Evolutionary conservation across 2,329 filamentous ascomycete species (phyloP), one percentile per base, ranked within the genome.

Genomic region (Colletotrichum sp.): DNA sequence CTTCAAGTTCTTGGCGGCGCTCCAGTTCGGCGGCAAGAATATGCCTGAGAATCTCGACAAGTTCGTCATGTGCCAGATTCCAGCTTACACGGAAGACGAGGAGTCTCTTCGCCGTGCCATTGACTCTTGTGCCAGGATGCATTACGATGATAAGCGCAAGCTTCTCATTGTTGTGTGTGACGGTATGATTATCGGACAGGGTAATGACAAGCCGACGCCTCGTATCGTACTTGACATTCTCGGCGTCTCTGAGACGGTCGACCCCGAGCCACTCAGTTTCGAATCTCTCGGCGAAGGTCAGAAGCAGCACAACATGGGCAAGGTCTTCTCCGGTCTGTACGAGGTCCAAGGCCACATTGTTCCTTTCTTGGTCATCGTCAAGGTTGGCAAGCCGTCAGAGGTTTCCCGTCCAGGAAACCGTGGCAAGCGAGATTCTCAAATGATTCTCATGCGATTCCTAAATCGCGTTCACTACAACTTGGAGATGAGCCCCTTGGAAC

Each of bases 261-360:
- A 99, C 82, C 97, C 98, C 1, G 96, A 99, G 84, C 95, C 97
- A 4, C 90, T 99, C 74, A 98, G 96, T 89, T 99, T 99, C 81
- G 96, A 99, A 84, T 96, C 95, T 82, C 91, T 99, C 44, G 97
- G 97, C 75, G 96, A 99, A 86, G 97, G 97, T 83, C 92, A 94
- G 87, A 98, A 98, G 87, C 97, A 99, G 85, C 97, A 99, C 89
- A 99, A 99, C 86, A 99, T 99, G 96, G 97, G 95, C 85, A 99
- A 99, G 86, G 93, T 98, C 79, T 99, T 99, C 87, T 98, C 97
- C 24, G 97, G 97, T 82, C 89, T 99, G 7, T 99, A 99, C 84
- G 97, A 99, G 86, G 96, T 98, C 8, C 95, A 98, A 83, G 97
- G 97, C 78, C 96, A 99, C 83, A 99, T 99, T 79, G 97, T 99